Evolutionary conservation across 306 rosid species (phyloP).

Genomic region (Lathyrus aphaca): DNA sequence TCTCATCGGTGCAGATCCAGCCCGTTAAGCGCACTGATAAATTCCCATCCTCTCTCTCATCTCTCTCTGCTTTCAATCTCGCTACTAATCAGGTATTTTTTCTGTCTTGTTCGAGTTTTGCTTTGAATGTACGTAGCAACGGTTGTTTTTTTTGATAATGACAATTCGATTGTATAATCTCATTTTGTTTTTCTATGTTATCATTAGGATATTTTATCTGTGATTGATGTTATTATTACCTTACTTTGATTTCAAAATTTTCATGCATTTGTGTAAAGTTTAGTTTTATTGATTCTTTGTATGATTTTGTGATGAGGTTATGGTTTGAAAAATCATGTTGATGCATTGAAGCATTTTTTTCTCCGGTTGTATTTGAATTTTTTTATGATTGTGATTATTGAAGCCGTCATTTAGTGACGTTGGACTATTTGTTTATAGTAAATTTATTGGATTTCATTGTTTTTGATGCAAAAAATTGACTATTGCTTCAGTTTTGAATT

Average conservation of each 20-base stretch:
- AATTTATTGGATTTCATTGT: slow-evolving; percentile 13
- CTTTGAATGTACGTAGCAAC: neutral
- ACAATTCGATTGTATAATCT: slow-evolving; percentile 1
- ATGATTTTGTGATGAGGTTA: slow-evolving; percentile 5
- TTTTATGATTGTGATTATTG: slow-evolving; percentile 3
- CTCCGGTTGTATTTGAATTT: neutral
- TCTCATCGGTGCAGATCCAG: neutral
- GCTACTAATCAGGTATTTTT: slow-evolving; percentile 33
- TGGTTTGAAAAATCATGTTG: slow-evolving; percentile 6
- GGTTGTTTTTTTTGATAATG: neutral
- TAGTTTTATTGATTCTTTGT: neutral
- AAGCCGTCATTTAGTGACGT: slow-evolving; percentile 8
- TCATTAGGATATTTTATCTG: neutral
- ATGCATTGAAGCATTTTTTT: neutral
- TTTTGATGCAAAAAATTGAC: neutral
- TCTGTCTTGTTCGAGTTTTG: neutral
- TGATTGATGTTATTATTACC: slow-evolving; percentile 1
- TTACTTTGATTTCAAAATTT: neutral
- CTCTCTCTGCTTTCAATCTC: slow-evolving; percentile 17
- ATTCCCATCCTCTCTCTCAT: slow-evolving; percentile 14
- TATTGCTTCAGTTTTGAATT: neutral
- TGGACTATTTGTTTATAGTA: slow-evolving; percentile 22
- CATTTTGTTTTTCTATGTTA: neutral
- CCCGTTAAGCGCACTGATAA: slow-evolving; percentile 23
- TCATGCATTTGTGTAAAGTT: slow-evolving; percentile 34